Base-by-base conservation (phyloP, 75 land plant genomes). In the Selaginella tamariscina region DNA sequence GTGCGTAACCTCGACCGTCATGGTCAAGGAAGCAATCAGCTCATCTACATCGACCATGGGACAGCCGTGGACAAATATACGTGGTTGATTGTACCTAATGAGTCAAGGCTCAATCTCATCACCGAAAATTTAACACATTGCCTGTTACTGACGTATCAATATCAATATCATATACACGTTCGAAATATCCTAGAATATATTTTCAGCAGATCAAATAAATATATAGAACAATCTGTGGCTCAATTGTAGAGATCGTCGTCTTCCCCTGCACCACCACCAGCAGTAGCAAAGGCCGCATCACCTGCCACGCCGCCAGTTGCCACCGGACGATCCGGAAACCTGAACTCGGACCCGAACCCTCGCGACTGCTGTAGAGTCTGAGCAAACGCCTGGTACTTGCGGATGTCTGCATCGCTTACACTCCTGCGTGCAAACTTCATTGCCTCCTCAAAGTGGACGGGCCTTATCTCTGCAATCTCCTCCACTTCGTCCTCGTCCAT, bases 351-450 rank as follows among this genome's bases (percentile, higher is more conserved):
- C 0, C 91, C 91, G 71, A 88, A 79, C 0, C 91, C 91, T 29
- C 91, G 81, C 15, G 91, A 88, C 54, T 88, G 91, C 77, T 87
- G 91, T 30, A 87, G 63, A 0, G 91, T 87, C 72, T 87, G 91
- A n/a, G 91, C 88, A 75, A 87, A 87, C 5, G 78, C 75, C 69
- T 85, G 91, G 65, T 88, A 88, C 77, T 88, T 88, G 55, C 91
- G 74, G 63, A 88, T 88, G 56, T 88, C 91, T 29, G 91, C 88
- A 77, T 88, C 91, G 56, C 88, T 85, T 2, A 88, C 88, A 81
- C 91, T 88, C 33, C 91, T 66, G 8, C 91, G 83, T 0, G 91
- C 91, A 70, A 60, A 88, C 68, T 88, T 88, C 91, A 88, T 88
- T 0, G 91, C 81, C 55, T 88, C 91, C 74, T 88, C 91, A 64